A percentile compares a stretch with the other conserved stretches of the same genome.
These are phyloP conservation scores for Ambrosiella cleistominuta DNA, from an alignment of 2,329 filamentous ascomycete species.

Conservation along the genomic window DNA sequence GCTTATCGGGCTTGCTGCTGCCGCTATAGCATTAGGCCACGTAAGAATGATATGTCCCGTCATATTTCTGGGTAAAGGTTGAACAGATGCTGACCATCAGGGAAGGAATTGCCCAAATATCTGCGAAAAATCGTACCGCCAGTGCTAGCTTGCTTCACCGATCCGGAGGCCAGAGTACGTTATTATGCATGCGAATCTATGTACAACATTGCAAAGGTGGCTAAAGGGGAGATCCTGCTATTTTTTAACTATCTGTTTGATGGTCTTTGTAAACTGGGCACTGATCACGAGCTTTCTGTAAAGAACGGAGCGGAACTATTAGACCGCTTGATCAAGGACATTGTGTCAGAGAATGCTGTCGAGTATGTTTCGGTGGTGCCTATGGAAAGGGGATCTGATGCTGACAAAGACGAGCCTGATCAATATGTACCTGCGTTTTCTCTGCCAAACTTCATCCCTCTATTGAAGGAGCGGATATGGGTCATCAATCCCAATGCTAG, in stretches of 20 bases:
- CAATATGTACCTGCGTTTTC: constrained; percentile 56
- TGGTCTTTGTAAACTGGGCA: constrained; percentile 87
- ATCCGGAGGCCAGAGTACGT: constrained; percentile 89
- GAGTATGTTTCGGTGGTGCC: constrained; percentile 87
- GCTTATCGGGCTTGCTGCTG: constrained; percentile 84
- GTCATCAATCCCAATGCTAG: constrained; percentile 89
- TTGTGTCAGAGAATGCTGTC: constrained; percentile 84
- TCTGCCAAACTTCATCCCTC: constrained; percentile 72
- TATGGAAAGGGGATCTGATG: constrained; percentile 24
- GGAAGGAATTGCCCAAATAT: constrained; percentile 67
- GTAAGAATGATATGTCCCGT: constrained; percentile 35
- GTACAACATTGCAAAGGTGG: constrained; percentile 99
- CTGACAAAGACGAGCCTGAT: constrained; percentile 31
- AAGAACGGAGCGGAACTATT: constrained; percentile 95
- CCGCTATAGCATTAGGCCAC: constrained; percentile 81
- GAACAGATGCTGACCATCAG: too few species aligned
- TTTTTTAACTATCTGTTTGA: constrained; percentile 99
- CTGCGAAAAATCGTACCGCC: constrained; percentile 88
- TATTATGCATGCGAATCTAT: constrained; percentile 99
- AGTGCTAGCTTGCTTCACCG: constrained; percentile 90
- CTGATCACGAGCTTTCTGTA: constrained; percentile 88
- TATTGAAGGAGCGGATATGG: constrained; percentile 84
- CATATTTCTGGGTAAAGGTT: neutral
- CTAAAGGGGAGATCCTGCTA: constrained; percentile 87
- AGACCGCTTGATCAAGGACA: constrained; percentile 88